A percentile compares a stretch with the other conserved stretches of the same genome.
These are phyloP conservation scores for Urochloa ruziziensis DNA, from an alignment of 176 grass and related monocot genomes.

Conservation along the genomic window DNA sequence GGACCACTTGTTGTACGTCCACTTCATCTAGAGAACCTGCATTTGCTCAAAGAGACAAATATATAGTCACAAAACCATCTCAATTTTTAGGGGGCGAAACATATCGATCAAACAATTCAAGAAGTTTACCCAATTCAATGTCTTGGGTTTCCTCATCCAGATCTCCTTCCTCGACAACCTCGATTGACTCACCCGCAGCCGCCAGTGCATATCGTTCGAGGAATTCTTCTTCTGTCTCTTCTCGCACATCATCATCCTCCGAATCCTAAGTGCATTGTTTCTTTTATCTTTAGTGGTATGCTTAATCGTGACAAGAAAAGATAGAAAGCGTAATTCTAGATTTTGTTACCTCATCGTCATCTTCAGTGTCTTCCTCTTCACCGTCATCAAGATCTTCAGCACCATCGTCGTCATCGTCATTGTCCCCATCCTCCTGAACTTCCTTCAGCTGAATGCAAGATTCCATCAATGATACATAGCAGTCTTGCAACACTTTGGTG, in stretches of 20 bases:
- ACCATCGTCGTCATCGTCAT: conserved; percentile 41
- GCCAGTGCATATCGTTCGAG: conserved; percentile 70
- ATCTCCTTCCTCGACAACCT: conserved; percentile 69
- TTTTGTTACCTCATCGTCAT: conserved; percentile 45
- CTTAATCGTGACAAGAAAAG: conserved; percentile 1
- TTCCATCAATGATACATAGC: conserved; percentile 73
- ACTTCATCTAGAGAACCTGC: conserved; percentile 60
- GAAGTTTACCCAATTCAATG: conserved; percentile 59
- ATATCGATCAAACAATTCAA: neutral
- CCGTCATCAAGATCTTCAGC: conserved; percentile 51
- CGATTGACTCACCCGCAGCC: conserved; percentile 47
- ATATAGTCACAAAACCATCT: neutral
- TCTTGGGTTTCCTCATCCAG: conserved; percentile 64
- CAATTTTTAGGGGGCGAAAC: neutral
- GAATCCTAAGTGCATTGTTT: conserved; percentile 60
- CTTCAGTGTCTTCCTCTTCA: conserved; percentile 39
- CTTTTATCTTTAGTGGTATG: neutral
- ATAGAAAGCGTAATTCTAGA: neutral
- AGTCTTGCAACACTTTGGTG: conserved; percentile 56
- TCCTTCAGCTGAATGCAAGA: conserved; percentile 69
- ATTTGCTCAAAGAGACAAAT: neutral
- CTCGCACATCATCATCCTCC: conserved; percentile 59
- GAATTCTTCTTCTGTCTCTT: conserved; percentile 87
- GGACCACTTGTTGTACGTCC: conserved; percentile 39
- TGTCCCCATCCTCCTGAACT: conserved; percentile 49